Percentiles rank a stretch among this genome's conserved stretches.
phyloP scores from a whole-genome alignment of 2,329 filamentous ascomycete species.

The Cyphellophora europaea region DNA sequence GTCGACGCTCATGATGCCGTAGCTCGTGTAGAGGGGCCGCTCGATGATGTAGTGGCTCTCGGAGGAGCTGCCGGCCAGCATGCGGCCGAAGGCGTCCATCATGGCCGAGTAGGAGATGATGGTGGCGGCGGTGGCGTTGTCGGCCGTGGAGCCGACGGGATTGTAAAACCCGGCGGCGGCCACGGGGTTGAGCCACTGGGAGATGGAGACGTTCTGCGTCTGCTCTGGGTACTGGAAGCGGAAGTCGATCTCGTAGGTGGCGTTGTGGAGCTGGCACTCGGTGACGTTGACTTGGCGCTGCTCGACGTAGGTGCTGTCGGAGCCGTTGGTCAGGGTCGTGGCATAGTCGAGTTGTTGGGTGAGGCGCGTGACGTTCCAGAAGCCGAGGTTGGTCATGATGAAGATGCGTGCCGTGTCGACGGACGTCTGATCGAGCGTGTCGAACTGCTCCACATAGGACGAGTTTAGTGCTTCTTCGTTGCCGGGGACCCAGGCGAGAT shows the following conservation, averaged over 20 bases:
- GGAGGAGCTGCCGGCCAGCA: background rate
- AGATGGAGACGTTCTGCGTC: background rate
- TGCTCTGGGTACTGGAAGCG: background rate
- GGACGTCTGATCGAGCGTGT: constrained; percentile 4
- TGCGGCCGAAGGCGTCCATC: background rate
- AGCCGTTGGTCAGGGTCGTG: too few relatives aligned
- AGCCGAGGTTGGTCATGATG: too few relatives aligned
- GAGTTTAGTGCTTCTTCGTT: background rate
- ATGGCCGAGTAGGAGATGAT: background rate
- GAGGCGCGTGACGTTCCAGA: too few relatives aligned
- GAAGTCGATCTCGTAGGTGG: background rate
- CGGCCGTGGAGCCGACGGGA: background rate
- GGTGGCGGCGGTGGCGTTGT: background rate
- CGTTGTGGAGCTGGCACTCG: background rate
- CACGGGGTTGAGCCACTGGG: background rate
- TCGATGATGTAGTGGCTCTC: background rate
- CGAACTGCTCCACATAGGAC: background rate
- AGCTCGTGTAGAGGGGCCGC: background rate
- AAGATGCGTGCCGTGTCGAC: constrained; percentile 3
- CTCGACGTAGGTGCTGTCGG: too few relatives aligned
- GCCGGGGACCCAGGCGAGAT: background rate
- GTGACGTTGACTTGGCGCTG: too few relatives aligned
- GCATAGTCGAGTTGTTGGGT: too few relatives aligned
- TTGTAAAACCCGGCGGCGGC: background rate
- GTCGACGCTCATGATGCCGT: background rate